These are phyloP conservation scores for Hanseniaspora occidentalis DNA, from an alignment of 805 yeast genomes.

Conservation along the genomic window DNA sequence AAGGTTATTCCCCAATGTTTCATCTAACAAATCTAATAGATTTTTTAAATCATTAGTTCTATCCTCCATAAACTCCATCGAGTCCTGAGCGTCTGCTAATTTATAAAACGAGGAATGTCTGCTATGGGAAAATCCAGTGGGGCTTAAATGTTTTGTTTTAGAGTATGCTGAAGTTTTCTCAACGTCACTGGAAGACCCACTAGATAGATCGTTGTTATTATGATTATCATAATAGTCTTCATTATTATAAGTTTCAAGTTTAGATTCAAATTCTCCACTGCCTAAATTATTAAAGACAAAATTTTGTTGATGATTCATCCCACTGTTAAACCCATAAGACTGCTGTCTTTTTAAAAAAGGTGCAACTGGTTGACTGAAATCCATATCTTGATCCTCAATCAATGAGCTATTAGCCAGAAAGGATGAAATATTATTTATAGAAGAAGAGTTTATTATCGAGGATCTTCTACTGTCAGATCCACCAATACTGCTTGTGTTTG, in stretches of 20 bases:
- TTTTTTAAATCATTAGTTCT: constrained; percentile 20
- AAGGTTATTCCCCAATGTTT: constrained; percentile 20
- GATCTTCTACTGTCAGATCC: not conserved
- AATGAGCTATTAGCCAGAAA: not conserved
- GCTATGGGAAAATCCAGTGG: not conserved
- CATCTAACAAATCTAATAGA: constrained; percentile 19
- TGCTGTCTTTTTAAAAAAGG: not conserved
- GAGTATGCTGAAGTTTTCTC: not conserved
- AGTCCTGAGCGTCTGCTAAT: constrained; percentile 6
- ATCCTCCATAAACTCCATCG: constrained; percentile 13
- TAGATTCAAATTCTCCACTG: too few species aligned
- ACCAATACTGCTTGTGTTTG: not conserved
- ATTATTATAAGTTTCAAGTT: too few species aligned
- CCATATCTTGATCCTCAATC: not conserved
- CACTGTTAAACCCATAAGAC: too few species aligned
- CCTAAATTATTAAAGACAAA: too few species aligned
- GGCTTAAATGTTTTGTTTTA: too few species aligned
- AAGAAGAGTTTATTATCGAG: not conserved
- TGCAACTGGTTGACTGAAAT: not conserved
- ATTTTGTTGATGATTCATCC: too few species aligned
- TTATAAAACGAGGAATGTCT: not conserved
- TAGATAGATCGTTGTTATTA: not conserved
- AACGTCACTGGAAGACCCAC: not conserved
- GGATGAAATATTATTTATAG: not conserved
- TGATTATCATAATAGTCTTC: not conserved